These are phyloP conservation scores for Fusarium penzigii DNA, from an alignment of 2,329 filamentous ascomycete genomes.

Conservation along the genomic window DNA sequence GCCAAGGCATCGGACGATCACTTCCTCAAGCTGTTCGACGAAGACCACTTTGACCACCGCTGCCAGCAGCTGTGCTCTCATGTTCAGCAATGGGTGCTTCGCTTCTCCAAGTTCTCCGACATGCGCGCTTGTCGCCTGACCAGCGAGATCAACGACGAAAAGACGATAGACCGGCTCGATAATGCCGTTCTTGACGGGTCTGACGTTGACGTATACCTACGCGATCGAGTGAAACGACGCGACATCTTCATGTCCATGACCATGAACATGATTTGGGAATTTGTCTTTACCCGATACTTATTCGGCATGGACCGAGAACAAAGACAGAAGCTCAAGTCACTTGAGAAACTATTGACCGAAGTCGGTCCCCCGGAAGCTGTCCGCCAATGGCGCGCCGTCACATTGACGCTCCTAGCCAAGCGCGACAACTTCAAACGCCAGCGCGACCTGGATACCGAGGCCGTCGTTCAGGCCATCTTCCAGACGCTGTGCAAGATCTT, in stretches of 20 bases:
- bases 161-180: slow-evolving; percentile 90
- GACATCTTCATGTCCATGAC: slow-evolving; percentile 98
- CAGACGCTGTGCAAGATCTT: slow-evolving; percentile 81
- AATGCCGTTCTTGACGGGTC: slow-evolving; percentile 93
- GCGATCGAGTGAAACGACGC: slow-evolving; percentile 82
- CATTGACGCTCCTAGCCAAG: slow-evolving; percentile 82
- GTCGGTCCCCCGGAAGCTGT: slow-evolving; percentile 88
- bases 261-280: slow-evolving; percentile 99
- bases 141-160: slow-evolving; percentile 84
- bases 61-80: slow-evolving; percentile 95
- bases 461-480: slow-evolving; percentile 85
- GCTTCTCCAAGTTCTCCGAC: slow-evolving; percentile 97
- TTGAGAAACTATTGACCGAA: slow-evolving; percentile 89
- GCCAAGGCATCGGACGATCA: slow-evolving; percentile 63
- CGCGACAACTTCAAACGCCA: slow-evolving; percentile 79
- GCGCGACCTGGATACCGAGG: slow-evolving; percentile 87
- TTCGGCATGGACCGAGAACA: slow-evolving; percentile 99
- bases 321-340: slow-evolving; percentile 91
- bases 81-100: slow-evolving; percentile 95
- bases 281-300: slow-evolving; percentile 94
- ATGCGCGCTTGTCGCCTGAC: slow-evolving; percentile 83
- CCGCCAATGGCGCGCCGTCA: slow-evolving; percentile 95
- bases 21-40: slow-evolving; percentile 79
- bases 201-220: slow-evolving; percentile 85
- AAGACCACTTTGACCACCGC: slow-evolving; percentile 92